phyloP scores from a whole-genome alignment of 2,329 filamentous ascomycete genomes.

The Cryphonectria radicalis region DNA sequence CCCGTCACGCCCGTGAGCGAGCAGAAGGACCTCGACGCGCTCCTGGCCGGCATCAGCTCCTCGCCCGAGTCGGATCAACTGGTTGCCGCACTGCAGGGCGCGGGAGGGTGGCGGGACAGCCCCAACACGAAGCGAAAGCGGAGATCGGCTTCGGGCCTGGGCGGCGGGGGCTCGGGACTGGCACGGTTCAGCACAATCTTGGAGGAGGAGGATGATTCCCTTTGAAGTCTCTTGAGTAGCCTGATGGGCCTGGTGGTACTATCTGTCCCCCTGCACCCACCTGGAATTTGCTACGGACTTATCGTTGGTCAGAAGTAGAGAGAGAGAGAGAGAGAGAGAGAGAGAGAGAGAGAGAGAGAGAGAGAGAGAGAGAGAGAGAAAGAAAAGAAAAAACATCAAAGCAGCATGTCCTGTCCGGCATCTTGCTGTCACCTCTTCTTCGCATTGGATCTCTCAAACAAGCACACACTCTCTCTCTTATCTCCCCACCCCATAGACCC shows the following conservation, averaged over 20 bases:
- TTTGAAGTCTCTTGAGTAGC: slow-evolving; percentile 7
- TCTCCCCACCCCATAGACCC: slow-evolving; percentile 14
- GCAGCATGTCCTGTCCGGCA: not conserved
- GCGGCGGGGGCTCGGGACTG: slow-evolving; percentile 40
- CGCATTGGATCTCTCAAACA: not conserved
- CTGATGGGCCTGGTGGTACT: not conserved
- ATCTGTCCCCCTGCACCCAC: not conserved
- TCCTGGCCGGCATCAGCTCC: slow-evolving; percentile 23
- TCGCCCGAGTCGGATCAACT: slow-evolving; percentile 23
- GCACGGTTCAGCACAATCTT: slow-evolving; percentile 57
- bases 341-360: not conserved
- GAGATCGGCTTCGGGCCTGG: slow-evolving; percentile 35
- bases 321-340: not conserved
- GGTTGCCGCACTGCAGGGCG: slow-evolving; percentile 9
- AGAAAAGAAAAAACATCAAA: not conserved
- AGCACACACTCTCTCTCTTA: not conserved
- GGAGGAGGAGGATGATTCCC: slow-evolving; percentile 69
- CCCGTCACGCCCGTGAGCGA: slow-evolving; percentile 23
- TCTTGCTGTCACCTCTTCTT: not conserved
- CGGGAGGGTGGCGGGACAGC: slow-evolving; percentile 29
- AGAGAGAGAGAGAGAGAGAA: not conserved
- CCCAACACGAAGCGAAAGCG: slow-evolving; percentile 42
- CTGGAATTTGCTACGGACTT: not conserved
- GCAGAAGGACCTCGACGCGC: slow-evolving; percentile 22
- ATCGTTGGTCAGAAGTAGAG: not conserved